Evolutionary conservation across 2,329 filamentous ascomycete genomes (phyloP), one percentile per base, ranked within the genome.

Genomic region (Dothidotthia symphoricarpi): DNA sequence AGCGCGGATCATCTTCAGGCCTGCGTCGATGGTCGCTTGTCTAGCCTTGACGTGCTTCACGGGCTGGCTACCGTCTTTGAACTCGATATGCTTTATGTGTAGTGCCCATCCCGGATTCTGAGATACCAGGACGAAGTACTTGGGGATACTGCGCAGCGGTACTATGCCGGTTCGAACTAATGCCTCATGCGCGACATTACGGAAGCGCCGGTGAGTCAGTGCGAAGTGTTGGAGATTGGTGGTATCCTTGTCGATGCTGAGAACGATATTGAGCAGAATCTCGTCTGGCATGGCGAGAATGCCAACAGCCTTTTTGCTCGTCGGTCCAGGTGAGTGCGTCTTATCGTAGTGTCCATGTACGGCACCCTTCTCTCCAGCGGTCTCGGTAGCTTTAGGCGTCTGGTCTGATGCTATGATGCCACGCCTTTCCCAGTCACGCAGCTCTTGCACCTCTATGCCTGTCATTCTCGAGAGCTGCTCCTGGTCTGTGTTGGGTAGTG

Each of bases 161-260:
- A 31, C 17, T 3, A 31, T 12, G 10, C 24, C 24, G 10, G 27
- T 28, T 4, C 32, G 32, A 11, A 34, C 12, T 4, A 34, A 24
- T 13, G 16, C 8, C 12, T 34, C 32, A 3, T 22, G 24, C 3
- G 19, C 32, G 16, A 34, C 16, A 28, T 4, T 12, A 15, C 24
- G 32, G 15, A 34, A 34, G 25, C 32, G 32, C 2, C 32, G 3
- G 16, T 34, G 32, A 22, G 24, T 28, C 12, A 34, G 25, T 12
- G 32, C 32, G 4, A 34, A 24, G 14, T 34, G 15, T 17, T 15
- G 25, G 13, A 34, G 32, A 17, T 26, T 6, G 16, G 29, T 22
- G 16, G 13, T 19, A 7, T 12, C 7, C 6, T 19, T n/a, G 29
- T 13, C 16, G 7, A 16, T 12, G 12, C 22, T 14, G 29, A 31